Conservation (phyloP, 192 early-diverging fungal genomes). For the Mortierella hygrophila region DNA sequence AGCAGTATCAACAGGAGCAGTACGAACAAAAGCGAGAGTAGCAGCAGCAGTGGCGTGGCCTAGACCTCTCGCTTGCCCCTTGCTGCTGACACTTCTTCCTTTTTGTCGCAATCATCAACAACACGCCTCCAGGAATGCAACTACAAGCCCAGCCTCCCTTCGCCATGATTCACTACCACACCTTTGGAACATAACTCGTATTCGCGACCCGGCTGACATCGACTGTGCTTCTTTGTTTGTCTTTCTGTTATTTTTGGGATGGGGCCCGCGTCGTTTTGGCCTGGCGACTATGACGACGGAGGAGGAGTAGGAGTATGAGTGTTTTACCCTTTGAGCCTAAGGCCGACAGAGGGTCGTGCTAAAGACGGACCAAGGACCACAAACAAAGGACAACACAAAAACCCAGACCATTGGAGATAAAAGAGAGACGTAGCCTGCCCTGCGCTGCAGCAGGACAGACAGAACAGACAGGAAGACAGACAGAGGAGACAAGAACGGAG, state of each 20-base stretch:
- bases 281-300: not conserved
- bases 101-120: not conserved
- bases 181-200: not conserved
- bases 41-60: not conserved
- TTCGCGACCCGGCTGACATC: not conserved
- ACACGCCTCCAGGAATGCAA: not conserved
- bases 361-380: slow-evolving; percentile 14
- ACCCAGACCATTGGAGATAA: slow-evolving; percentile 1
- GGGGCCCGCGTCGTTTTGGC: not conserved
- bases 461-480: not conserved
- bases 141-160: not conserved
- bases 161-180: not conserved
- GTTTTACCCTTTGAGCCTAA: slow-evolving; percentile 9
- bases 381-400: not conserved
- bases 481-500: not conserved
- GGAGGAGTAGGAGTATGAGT: not conserved
- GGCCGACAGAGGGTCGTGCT: not conserved
- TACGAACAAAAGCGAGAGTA: not conserved
- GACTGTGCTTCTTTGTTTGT: not conserved
- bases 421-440: not conserved
- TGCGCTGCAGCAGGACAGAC: not conserved
- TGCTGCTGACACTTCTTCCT: not conserved
- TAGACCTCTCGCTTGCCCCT: not conserved
- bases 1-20: not conserved
- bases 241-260: slow-evolving; percentile 2